Base-by-base conservation (phyloP, 2,329 filamentous ascomycete species). In the Claviceps sp. region DNA sequence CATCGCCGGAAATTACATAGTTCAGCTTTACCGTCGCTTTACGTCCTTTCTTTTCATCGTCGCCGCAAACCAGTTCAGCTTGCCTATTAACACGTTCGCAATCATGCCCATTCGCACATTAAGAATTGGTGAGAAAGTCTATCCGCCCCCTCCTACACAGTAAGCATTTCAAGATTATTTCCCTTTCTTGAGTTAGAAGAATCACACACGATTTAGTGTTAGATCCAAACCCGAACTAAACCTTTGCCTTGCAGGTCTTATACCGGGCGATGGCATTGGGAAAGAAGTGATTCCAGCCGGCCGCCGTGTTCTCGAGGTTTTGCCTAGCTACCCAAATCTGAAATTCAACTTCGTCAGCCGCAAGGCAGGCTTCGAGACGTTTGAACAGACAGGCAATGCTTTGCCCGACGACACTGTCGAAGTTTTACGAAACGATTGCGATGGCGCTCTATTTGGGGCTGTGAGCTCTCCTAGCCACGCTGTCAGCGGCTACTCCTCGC, bases 251-350 rank as follows among this genome's bases (percentile, higher is more conserved):
- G n/a, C 59, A 95, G 90, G 90, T 68, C 86, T 97, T 62, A 97
- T 98, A 67, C 87, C 93, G 62, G 93, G 93, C 65, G 93, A 98
- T 73, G 93, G 93, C 71, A 98, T 98, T 72, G 93, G 93, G 71
- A 88, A 88, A 67, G 93, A 98, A 73, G 93, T 98, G 68, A 97
- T 98, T 70, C 93, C 93, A 58, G 86, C 93, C 51, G 93, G 91
- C 49, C 87, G 88, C 62, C 85, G 86, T 57, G 76, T 97, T 60
- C 86, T 98, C 64, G 91, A 98, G 75, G 86, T 93, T 49, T 84
- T 98, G 2, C 90, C 91, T 37, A 71, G 84, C n/a, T 93, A 87
- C n/a, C 75, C 96, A 47, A 85, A 86, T 63, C 80, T 98, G 61
- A 90, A 88, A 65, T 97, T 97, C 78, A 86, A 85, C 67, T 98